Percentiles rank a stretch among this genome's conserved stretches.
Conservation (phyloP, 1,284 basidiomycete genomes). For the Termitomyces sp. region DNA sequence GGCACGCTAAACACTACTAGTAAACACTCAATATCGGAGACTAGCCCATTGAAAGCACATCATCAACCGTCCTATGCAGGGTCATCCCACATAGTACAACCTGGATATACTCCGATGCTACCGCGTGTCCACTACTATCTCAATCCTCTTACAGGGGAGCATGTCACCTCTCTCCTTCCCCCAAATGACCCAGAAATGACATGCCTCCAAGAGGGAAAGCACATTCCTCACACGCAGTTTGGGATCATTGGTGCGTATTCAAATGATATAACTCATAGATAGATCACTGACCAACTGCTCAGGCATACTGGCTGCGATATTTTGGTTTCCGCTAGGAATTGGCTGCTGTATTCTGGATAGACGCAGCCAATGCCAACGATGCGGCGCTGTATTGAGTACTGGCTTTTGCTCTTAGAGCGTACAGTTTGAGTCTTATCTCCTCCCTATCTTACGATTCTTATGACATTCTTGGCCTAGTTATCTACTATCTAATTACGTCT, state of each 20-base stretch:
- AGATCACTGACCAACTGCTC: not conserved
- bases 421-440: not conserved
- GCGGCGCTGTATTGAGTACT: constrained; percentile 36
- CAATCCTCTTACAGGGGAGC: constrained; percentile 40
- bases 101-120: constrained; percentile 18
- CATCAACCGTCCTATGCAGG: constrained; percentile 17
- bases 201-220: constrained; percentile 68
- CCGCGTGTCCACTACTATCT: constrained; percentile 43
- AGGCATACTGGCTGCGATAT: constrained; percentile 71
- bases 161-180: constrained; percentile 46
- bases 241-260: constrained; percentile 60
- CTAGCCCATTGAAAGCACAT: constrained; percentile 2
- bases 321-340: constrained; percentile 80
- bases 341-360: constrained; percentile 71
- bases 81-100: constrained; percentile 28
- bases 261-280: no score
- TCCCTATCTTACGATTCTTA: constrained; percentile 5
- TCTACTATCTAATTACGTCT: not conserved
- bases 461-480: not conserved
- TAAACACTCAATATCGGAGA: constrained; percentile 16
- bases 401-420: constrained; percentile 27
- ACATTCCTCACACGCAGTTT: constrained; percentile 56
- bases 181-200: constrained; percentile 77
- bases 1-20: constrained; percentile 13
- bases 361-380: constrained; percentile 59